Base-by-base conservation (phyloP, 75 land plant species). In the Larix kaempferi region DNA sequence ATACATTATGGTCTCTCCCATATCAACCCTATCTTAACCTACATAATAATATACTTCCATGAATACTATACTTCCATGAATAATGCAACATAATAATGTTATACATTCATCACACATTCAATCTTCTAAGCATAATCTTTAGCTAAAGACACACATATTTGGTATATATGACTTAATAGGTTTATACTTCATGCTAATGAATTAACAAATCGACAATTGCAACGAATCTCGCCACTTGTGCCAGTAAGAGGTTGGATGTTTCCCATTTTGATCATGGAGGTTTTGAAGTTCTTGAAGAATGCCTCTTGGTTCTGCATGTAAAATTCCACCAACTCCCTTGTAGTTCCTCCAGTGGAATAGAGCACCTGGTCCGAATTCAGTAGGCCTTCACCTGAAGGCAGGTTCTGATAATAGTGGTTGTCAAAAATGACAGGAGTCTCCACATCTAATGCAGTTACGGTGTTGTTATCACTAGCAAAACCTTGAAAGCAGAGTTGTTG, bases 361-460 rank as follows among this genome's bases (percentile, higher is more conserved):
- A 95, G 90, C 12, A 59, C 89, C 79, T 91, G 89, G 78, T 95
- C 98, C 15, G 98, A 93, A 1, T 64, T 65, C 21, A 95, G 84
- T 8, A 95, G 85, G 5, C 98, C 98, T 80, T 91, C 82, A 6
- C 87, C 84, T 17, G 89, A 83, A 17, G 77, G 67, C 63, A 95
- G 85, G 60, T 91, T 88, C 16, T 78, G 25, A 77, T 84, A 95
- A 82, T 95, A 95, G 74, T 86, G 84, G 82, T 95, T 95, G 82
- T 95, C 98, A 54, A 95, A 95, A 13, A 73, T 82, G 6, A 80
- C 72, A 12, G 96, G 98, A 1, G 96, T 89, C 44, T 73, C 81
- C 13, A 84, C 76, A 59, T 95, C 98, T 21, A 95, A 59, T 25
- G 17, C 6, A 54, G 75, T 17, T 56, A 74, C 57, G 26, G 75